Evolutionary conservation across 2,329 filamentous ascomycete species (phyloP), one percentile per base, ranked within the genome.

Genomic region (Fusarium continuum): DNA sequence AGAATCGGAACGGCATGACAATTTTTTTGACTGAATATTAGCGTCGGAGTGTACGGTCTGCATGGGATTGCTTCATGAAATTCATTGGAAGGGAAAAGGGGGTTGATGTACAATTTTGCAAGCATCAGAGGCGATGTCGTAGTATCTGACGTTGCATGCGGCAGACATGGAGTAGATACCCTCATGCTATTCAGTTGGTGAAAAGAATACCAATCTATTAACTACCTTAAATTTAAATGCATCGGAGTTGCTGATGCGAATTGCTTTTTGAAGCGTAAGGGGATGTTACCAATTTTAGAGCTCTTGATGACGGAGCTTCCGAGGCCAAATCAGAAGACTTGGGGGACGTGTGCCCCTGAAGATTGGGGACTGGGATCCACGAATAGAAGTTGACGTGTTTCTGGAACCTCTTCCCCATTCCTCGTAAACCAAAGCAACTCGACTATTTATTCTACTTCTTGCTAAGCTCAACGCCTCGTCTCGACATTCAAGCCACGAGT

Each of bases 1-100:
- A 56, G 40, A 39, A 47, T 17, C 25, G 54, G 31, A 57, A 55
- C 29, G 56, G 31, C 36, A 67, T 64, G 57, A 49, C 49, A 50
- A 26, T 64, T 62, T 69, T n/a, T 64, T 66, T 66, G 51, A 43
- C 58, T 68, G 57, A 65, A 55, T 69, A 44, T 71, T 71, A 71
- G 69, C 69, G 69, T 45, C 43, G 69, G 69, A 67, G 69, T 67
- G 60, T 52, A 44, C 35, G 61, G 54, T 54, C 55, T 65, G 48
- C 47, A 65, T 40, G 65, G 67, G 55, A 47, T 61, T 69, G 61
- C 45, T 66, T 68, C 32, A 62, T 55, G 56, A 23, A 62, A 65
- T 52, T 60, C 39, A 26, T 41, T 51, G 49, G 50, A 43, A 58
- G 26, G 59, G 61, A 36, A 63, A 58, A 36, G 41, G 45, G 46